Percentiles rank a stretch among this genome's conserved stretches.
phyloP scores from a whole-genome alignment of 352 stramenopile genomes.

The Phytophthora sojae region DNA sequence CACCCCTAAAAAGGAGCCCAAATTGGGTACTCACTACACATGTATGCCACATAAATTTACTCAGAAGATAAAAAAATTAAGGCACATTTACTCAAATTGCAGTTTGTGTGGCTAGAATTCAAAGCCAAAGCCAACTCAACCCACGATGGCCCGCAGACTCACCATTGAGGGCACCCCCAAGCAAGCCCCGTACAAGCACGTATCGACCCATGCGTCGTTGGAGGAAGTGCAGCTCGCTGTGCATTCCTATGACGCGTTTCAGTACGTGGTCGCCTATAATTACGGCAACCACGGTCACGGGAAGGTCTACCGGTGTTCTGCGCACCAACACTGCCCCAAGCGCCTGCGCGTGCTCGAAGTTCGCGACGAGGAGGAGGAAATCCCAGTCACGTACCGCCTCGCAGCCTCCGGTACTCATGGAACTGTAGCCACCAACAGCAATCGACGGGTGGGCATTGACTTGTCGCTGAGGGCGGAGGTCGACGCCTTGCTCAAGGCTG shows the following conservation, averaged over 20 bases:
- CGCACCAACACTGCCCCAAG: conserved; percentile 23
- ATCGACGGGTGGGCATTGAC: conserved; percentile 26
- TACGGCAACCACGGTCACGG: conserved; percentile 22
- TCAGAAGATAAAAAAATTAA: not conserved
- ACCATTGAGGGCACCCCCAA: not conserved
- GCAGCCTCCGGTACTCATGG: conserved; percentile 17
- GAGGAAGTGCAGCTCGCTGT: conserved; percentile 25
- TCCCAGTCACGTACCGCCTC: conserved; percentile 34
- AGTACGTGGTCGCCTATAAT: conserved; percentile 36
- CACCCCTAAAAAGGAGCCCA: not conserved
- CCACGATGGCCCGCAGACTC: not conserved
- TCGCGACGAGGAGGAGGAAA: conserved; percentile 23
- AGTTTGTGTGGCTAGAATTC: not conserved
- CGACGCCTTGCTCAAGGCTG: conserved; percentile 21
- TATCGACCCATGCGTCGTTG: conserved; percentile 33
- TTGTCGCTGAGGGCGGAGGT: conserved; percentile 24
- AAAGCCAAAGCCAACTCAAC: not conserved
- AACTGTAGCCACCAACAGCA: conserved; percentile 11
- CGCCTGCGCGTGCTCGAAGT: conserved; percentile 27
- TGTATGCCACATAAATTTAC: not conserved
- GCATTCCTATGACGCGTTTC: conserved; percentile 24
- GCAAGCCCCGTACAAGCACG: conserved; percentile 8
- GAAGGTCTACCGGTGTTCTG: conserved; percentile 37
- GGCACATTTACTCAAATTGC: not conserved
- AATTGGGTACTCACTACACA: not conserved